Evolutionary conservation across 139 green algal species (phyloP).

Genomic region (Tetratostichococcus sp.): DNA sequence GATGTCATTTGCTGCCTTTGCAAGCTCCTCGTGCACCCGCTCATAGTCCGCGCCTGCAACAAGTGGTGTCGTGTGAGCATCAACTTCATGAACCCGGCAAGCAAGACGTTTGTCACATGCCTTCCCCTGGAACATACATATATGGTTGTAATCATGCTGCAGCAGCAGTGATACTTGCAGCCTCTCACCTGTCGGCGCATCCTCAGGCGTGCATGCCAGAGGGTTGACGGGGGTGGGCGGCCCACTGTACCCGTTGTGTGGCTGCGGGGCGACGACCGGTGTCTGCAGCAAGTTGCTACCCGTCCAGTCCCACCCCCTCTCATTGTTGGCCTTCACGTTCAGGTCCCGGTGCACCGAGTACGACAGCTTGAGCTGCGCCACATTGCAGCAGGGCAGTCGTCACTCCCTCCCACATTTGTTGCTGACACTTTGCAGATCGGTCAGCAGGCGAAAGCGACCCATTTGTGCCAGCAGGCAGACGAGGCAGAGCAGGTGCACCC

Average conservation of each 20-base stretch:
- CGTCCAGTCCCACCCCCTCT: constrained; percentile 28
- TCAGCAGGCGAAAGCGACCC: no score
- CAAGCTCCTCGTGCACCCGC: background rate
- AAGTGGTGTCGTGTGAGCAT: no score
- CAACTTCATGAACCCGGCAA: no score
- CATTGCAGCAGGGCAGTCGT: background rate
- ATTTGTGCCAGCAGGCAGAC: no score
- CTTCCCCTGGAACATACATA: no score
- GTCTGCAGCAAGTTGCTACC: background rate
- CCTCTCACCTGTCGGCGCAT: background rate
- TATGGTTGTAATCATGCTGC: no score
- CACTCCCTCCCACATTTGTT: background rate
- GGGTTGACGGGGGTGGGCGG: background rate
- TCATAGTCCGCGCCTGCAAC: background rate
- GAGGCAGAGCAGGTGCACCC: no score
- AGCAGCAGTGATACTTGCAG: no score
- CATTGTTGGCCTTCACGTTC: constrained; percentile 36
- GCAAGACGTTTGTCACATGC: no score
- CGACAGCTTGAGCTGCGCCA: constrained; percentile 21
- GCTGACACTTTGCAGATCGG: no score
- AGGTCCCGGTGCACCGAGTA: constrained; percentile 32
- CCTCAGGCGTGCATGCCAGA: background rate
- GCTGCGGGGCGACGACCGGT: no score
- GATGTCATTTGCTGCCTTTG: background rate
- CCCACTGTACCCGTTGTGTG: background rate